A percentile compares a stretch with the other conserved stretches of the same genome.
Evolutionary conservation across 2,329 filamentous ascomycete genomes (phyloP).

Genomic region (Stromatinia cepivora): DNA sequence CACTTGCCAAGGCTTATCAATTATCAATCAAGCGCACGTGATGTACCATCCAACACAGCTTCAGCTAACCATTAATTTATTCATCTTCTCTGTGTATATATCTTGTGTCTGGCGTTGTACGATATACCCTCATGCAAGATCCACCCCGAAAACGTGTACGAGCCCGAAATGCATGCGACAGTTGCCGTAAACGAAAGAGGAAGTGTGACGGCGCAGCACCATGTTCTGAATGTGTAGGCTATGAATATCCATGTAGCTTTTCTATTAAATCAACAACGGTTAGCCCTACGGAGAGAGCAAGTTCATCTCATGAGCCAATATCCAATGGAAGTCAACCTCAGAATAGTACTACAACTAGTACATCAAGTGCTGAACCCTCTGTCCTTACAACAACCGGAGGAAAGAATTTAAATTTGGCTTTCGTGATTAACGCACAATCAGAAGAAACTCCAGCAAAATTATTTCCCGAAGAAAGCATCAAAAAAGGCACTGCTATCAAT

Average conservation of each 20-base stretch:
- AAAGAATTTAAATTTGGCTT: background rate
- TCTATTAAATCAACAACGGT: constrained; percentile 11
- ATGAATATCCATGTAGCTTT: constrained; percentile 32
- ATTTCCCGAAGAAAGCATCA: constrained; percentile 1
- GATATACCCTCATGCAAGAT: constrained; percentile 1
- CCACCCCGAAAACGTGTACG: constrained; percentile 18
- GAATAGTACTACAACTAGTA: background rate
- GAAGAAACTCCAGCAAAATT: background rate
- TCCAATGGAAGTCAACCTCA: background rate
- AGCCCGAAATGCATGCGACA: constrained; percentile 30
- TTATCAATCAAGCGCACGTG: background rate
- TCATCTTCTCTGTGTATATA: background rate
- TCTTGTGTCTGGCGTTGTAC: background rate
- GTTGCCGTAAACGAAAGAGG: constrained; percentile 35
- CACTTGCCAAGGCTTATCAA: background rate
- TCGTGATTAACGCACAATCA: background rate
- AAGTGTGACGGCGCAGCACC: constrained; percentile 34
- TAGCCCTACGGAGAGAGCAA: constrained; percentile 7
- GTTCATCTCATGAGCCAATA: background rate
- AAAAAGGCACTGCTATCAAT: constrained; percentile 18
- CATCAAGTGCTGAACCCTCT: background rate
- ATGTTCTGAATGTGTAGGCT: constrained; percentile 30
- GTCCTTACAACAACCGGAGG: background rate
- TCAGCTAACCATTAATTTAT: background rate
- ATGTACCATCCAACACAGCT: background rate